A percentile compares a stretch with the other conserved stretches of the same genome.
phyloP scores from a whole-genome alignment of 2,329 filamentous ascomycete species.

The Fusarium papillatum region DNA sequence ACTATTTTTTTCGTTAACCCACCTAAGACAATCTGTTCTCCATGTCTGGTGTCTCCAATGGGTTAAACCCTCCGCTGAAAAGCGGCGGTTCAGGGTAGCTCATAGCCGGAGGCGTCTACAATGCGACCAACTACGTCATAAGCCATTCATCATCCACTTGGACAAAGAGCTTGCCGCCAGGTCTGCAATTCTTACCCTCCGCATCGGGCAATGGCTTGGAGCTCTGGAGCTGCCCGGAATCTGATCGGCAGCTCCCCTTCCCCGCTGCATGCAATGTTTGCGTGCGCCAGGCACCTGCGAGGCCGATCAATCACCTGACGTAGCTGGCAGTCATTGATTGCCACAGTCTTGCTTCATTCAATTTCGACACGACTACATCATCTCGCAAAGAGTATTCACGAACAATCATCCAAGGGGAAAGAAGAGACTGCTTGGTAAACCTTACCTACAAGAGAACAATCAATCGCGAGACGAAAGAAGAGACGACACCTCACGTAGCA shows the following conservation, averaged over 20 bases:
- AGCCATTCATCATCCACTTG: constrained; percentile 10
- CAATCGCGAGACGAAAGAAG: neutral
- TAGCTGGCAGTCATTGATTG: constrained; percentile 26
- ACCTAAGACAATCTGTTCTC: neutral
- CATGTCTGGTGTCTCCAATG: neutral
- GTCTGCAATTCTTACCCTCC: constrained; percentile 27
- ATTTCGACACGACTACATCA: constrained; percentile 26
- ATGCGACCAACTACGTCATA: neutral
- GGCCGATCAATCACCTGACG: constrained; percentile 37
- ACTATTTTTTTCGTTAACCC: neutral
- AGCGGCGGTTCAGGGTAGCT: constrained; percentile 12
- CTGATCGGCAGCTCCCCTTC: constrained; percentile 38
- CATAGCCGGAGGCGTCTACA: neutral
- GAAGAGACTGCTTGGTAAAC: neutral
- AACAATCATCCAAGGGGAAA: neutral
- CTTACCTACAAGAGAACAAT: neutral
- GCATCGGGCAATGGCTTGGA: constrained; percentile 30
- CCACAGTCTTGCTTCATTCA: constrained; percentile 27
- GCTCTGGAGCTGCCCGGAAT: constrained; percentile 30
- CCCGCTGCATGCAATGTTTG: constrained; percentile 34
- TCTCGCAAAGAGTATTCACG: neutral
- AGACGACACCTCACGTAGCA: neutral
- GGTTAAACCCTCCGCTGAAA: neutral
- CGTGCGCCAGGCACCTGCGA: constrained; percentile 24
- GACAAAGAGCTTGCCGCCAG: constrained; percentile 16